These are phyloP conservation scores for Drechmeria coniospora DNA, from an alignment of 2,329 filamentous ascomycete species.

Conservation along the genomic window DNA sequence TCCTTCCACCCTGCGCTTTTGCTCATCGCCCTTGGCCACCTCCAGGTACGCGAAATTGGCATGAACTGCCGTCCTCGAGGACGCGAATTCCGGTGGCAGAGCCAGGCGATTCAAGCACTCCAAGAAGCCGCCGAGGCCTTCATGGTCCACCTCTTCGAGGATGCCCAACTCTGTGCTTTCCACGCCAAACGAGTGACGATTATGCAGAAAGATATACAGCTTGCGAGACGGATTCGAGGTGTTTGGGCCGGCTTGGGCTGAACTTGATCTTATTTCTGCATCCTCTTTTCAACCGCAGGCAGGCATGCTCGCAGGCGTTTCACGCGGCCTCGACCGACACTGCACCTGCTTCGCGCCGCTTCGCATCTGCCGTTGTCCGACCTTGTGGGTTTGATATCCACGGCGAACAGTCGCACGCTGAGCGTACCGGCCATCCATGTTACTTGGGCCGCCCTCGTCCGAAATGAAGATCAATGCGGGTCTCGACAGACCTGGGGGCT, in stretches of 20 bases:
- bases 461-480: too few species aligned
- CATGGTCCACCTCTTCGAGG: constrained; percentile 84
- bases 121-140: constrained; percentile 96
- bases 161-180: constrained; percentile 75
- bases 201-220: constrained; percentile 95
- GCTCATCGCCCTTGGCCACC: constrained; percentile 2
- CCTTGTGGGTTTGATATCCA: too few species aligned
- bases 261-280: too few species aligned
- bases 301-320: too few species aligned
- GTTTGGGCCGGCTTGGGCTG: constrained; percentile 55
- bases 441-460: too few species aligned
- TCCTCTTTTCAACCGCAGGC: too few species aligned
- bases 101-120: constrained; percentile 79
- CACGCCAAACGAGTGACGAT: constrained; percentile 95
- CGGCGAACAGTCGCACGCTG: too few species aligned
- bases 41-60: constrained; percentile 49
- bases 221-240: constrained; percentile 67
- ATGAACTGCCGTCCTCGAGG: constrained; percentile 44
- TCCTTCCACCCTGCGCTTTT: neutral
- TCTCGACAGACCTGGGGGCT: too few species aligned
- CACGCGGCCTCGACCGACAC: too few species aligned
- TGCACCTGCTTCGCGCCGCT: too few species aligned
- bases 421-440: too few species aligned
- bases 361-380: too few species aligned
- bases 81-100: constrained; percentile 81